Evolutionary conservation across 352 stramenopile genomes (phyloP), one percentile per base, ranked within the genome.

Genomic region (Phytophthora chlamydospora): DNA sequence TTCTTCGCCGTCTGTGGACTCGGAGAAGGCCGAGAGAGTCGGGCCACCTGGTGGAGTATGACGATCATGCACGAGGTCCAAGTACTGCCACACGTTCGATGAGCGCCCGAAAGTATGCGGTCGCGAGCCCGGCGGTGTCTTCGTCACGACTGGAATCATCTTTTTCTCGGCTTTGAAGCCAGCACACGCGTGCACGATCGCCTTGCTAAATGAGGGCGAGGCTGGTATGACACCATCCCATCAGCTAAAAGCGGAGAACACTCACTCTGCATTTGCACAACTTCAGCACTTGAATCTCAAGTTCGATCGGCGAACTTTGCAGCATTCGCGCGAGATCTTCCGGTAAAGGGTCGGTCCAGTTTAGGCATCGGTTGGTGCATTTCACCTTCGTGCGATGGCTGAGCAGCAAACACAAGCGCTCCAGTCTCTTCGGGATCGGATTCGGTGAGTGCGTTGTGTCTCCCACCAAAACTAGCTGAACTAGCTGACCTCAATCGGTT

Each of bases 11-110:
- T 58, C 53, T 0, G 44, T 45, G 29, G 47, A 49, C 41, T 62
- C 53, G 0, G 53, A 41, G 7, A 62, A 53, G 4, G 43, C 42
- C 6, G 58, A 61, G 14, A 48, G 41, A 35, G 21, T 46, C 9
- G n/a, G 38, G 14, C 55, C 49, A 12, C 17, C 43, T 19, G 45
- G 40, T 12, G 60, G 60, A 8, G 75, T 80, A 32, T 66, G 60
- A 2, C 71, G 74, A 31, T 81, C 69, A 19, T 88, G 76, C 6
- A 87, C 60, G 0, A 61, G 45, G 38, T 88, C 76, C 58, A 89
- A 47, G 56, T 90, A 90, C 60, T 88, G 77, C 81, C 81, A 90
- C 19, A 90, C 65, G 35, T 90, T 90, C 8, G 81, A 90, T 10
- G 81, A 87, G 10, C 81, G 75, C 0, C 81, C 81, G 42, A 90